Conservation (phyloP, 139 green algal genomes). For the Chlorella sp. region DNA sequence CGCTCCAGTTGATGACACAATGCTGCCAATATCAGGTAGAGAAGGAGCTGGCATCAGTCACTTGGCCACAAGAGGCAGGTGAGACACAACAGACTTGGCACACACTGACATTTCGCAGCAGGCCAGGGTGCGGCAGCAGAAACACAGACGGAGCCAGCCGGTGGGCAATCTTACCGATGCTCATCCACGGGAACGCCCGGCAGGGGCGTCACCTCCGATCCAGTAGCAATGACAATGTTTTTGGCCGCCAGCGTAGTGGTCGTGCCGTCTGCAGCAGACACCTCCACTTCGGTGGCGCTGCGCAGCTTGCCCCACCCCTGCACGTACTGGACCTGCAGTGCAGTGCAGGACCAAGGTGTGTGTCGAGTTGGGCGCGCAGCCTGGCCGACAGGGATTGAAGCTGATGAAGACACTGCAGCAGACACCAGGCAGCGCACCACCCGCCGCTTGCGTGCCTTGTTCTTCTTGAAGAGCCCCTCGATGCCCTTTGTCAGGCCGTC, state of each 20-base stretch:
- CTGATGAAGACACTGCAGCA: too few relatives aligned
- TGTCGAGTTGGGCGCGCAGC: too few relatives aligned
- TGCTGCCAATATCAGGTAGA: conserved; percentile 31
- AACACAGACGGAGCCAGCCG: too few relatives aligned
- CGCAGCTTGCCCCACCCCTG: conserved; percentile 94
- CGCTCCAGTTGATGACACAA: conserved; percentile 96
- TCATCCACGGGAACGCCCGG: conserved; percentile 95
- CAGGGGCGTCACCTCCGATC: conserved; percentile 91
- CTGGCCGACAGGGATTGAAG: too few relatives aligned
- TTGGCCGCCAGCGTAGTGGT: conserved; percentile 76
- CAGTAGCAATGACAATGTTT: conserved; percentile 97
- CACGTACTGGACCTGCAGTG: conserved; percentile 88
- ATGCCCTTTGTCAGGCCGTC: conserved; percentile 96
- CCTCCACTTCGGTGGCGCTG: conserved; percentile 84
- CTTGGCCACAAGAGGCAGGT: too few relatives aligned
- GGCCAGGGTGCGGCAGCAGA: too few relatives aligned
- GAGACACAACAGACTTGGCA: too few relatives aligned
- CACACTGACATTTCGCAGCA: too few relatives aligned
- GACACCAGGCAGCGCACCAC: too few relatives aligned
- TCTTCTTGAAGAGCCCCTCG: conserved; percentile 99
- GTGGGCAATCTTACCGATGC: conserved; percentile 67
- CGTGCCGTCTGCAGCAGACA: conserved; percentile 78
- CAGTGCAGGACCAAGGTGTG: too few relatives aligned
- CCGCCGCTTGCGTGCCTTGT: conserved; percentile 92
- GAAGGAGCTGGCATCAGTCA: background rate